Base-by-base conservation (phyloP, 495 filamentous ascomycete genomes). In the Penicillium simplicissimum region DNA sequence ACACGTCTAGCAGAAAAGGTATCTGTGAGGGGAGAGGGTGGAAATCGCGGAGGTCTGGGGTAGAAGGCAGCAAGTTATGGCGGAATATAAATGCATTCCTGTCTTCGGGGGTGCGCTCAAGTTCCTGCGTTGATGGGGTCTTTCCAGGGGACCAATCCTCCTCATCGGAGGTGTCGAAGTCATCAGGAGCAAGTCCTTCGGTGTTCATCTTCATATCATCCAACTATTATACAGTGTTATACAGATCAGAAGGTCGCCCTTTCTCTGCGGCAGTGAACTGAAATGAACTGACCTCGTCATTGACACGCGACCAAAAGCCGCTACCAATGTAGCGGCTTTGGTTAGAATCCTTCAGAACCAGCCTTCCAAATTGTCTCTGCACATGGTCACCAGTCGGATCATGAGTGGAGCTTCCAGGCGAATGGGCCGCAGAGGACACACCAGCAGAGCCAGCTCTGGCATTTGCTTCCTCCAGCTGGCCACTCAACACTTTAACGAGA, bases 401-500 rank as follows among this genome's bases (percentile, higher is more conserved):
- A 15, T 54, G 57, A 34, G 10, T 61, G 9, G 25, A 49, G 59
- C 65, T 57, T 48, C 67, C 52, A 52, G 66, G 34, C 53, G 73
- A 64, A 47, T 60, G 35, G 56, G 61, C 33, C 4, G 51, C 49
- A 7, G 65, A 60, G 13, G 67, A 68, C 11, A 47, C 59, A 3
- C 56, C 62, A 35, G 47, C 19, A 14, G 65, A 47, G 13, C 53
- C 66, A 19, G 52, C 35, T 13, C 53, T 59, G n/a, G 67, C 63
- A 37, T 71, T 64, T 1, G 75, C 76, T 57, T 82, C 75, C 55
- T 81, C 80, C 6, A 83, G 68, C 66, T 84, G 80, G 11, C 69
- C 66, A n/a, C 75, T 81, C 36, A 87, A 69, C n/a, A 84, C 80
- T 57, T 79, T 82, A 21, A 88, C 82, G 8, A 88, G 76, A 8